Percentiles rank a stretch among this genome's conserved stretches.
Evolutionary conservation across 768 basidiomycete species (phyloP).

Genomic region (Amanita phalloides): DNA sequence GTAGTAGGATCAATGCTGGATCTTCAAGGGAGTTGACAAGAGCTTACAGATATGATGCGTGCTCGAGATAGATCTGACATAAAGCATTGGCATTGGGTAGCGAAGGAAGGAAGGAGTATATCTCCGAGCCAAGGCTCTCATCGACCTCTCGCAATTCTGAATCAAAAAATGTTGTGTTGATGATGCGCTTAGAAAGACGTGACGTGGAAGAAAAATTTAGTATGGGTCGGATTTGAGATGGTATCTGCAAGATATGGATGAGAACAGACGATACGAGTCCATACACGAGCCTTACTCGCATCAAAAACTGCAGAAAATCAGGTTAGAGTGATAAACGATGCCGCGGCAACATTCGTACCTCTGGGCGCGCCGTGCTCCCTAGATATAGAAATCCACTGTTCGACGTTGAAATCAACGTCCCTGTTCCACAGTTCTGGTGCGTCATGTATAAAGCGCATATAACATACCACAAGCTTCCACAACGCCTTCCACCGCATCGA

Average conservation of each 20-base stretch:
- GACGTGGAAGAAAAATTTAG: neutral
- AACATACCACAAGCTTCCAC: conserved; percentile 32
- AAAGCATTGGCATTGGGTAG: conserved; percentile 48
- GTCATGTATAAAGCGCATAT: neutral
- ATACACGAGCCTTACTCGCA: conserved; percentile 28
- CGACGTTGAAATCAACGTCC: conserved; percentile 30
- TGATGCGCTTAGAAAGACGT: conserved; percentile 29
- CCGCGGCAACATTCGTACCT: conserved; percentile 26
- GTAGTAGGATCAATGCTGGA: neutral
- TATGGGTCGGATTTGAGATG: neutral
- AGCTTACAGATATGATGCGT: conserved; percentile 46
- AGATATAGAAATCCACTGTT: conserved; percentile 46
- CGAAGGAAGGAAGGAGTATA: conserved; percentile 41
- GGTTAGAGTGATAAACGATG: neutral
- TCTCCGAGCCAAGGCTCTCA: conserved; percentile 27
- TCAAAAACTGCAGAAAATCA: conserved; percentile 54
- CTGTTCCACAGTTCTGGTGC: conserved; percentile 34
- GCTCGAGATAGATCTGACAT: conserved; percentile 56
- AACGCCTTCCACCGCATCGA: conserved; percentile 22
- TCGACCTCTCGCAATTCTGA: conserved; percentile 22
- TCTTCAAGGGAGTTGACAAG: neutral
- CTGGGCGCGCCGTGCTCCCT: conserved; percentile 57
- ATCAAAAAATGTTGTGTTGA: conserved; percentile 20
- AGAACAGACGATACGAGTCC: neutral
- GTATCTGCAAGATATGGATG: neutral